A percentile compares a stretch with the other conserved stretches of the same genome.
phyloP scores from a whole-genome alignment of 2,329 filamentous ascomycete species.

The Penicillium glabrum region DNA sequence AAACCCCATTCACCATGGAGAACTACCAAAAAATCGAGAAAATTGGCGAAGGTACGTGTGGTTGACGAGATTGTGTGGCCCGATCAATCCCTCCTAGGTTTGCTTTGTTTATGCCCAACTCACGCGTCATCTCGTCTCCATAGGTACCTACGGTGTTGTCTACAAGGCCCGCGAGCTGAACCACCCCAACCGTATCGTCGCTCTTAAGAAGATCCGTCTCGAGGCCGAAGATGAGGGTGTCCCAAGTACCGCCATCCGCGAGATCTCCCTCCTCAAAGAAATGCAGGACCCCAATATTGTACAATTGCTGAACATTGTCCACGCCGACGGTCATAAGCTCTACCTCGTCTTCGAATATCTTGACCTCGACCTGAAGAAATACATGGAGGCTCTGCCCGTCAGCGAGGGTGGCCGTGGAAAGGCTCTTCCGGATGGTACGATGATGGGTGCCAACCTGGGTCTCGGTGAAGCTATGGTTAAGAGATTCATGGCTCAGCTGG shows the following conservation, averaged over 20 bases:
- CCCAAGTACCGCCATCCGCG: slow-evolving; percentile 87
- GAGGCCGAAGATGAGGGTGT: slow-evolving; percentile 95
- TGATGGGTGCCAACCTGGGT: slow-evolving; percentile 64
- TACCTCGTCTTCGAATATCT: slow-evolving; percentile 93
- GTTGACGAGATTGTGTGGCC: not conserved
- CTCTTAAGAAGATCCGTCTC: slow-evolving; percentile 91
- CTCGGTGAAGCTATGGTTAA: slow-evolving; percentile 80
- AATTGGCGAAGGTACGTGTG: slow-evolving; percentile 79
- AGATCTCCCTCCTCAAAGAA: slow-evolving; percentile 91
- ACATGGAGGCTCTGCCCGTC: slow-evolving; percentile 87
- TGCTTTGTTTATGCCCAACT: slow-evolving; percentile 10
- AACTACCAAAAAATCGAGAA: slow-evolving; percentile 97
- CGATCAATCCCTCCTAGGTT: not conserved
- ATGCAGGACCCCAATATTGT: slow-evolving; percentile 93
- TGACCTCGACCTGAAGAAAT: slow-evolving; percentile 90
- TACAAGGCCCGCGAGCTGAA: slow-evolving; percentile 90
- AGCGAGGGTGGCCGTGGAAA: slow-evolving; percentile 83
- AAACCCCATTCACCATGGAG: slow-evolving; percentile 62
- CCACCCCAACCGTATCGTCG: slow-evolving; percentile 80
- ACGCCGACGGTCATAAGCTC: slow-evolving; percentile 91
- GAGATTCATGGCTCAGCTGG: slow-evolving; percentile 88
- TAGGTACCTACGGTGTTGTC: slow-evolving; percentile 91
- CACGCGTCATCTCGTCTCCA: slow-evolving; percentile 9
- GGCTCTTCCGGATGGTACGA: slow-evolving; percentile 75
- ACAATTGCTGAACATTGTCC: slow-evolving; percentile 84